phyloP scores from a whole-genome alignment of 2,329 filamentous ascomycete genomes.

The Alternaria sp. region DNA sequence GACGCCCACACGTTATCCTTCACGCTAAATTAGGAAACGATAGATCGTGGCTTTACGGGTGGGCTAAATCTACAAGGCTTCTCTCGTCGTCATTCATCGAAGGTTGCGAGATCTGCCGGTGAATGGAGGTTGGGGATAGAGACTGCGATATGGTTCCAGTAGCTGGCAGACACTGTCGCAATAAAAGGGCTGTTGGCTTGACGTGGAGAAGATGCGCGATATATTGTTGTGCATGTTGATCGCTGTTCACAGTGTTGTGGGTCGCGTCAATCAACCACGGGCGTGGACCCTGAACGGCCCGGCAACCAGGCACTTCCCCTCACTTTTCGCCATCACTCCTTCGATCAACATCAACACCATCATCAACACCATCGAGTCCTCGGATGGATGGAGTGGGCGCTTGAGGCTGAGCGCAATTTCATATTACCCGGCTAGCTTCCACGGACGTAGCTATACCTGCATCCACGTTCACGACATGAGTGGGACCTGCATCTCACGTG shows the following conservation, averaged over 20 bases:
- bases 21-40: constrained; percentile 1
- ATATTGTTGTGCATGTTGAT: constrained; percentile 21
- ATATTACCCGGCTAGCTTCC: constrained; percentile 11
- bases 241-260: constrained; percentile 10
- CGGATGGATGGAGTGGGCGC: background rate
- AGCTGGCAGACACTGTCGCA: background rate
- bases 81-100: constrained; percentile 11
- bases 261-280: constrained; percentile 13
- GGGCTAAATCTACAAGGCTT: background rate
- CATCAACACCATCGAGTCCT: background rate
- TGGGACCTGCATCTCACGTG: constrained; percentile 30
- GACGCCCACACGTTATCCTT: background rate
- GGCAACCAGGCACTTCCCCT: constrained; percentile 17
- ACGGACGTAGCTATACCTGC: background rate
- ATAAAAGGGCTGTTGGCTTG: background rate
- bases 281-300: constrained; percentile 17
- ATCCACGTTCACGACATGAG: constrained; percentile 4
- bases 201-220: constrained; percentile 1
- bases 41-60: constrained; percentile 12
- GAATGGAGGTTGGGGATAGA: background rate
- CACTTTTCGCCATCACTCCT: background rate
- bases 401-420: background rate
- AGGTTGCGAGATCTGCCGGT: background rate
- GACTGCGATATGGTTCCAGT: background rate
- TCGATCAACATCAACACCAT: background rate